Evolutionary conservation across 140 eudicot species (phyloP).

Genomic region (Oenanthe javanica): DNA sequence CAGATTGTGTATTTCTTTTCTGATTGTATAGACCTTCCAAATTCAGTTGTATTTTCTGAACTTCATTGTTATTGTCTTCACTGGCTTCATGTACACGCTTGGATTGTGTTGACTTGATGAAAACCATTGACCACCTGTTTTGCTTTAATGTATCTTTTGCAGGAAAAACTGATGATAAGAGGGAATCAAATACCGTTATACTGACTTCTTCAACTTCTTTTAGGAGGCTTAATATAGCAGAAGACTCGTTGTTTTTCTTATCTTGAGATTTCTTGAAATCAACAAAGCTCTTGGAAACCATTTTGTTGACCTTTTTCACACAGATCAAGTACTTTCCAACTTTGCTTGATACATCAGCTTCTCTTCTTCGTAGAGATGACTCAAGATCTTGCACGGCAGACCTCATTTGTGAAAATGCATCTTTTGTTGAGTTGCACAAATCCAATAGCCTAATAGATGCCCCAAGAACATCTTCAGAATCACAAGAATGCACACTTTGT

Average conservation of each 20-base stretch:
- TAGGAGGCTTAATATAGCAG: neutral
- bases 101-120: neutral
- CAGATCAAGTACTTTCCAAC: conserved; percentile 17
- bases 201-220: conserved; percentile 18
- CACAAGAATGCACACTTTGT: too few relatives aligned
- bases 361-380: conserved; percentile 1
- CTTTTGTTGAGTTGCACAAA: neutral
- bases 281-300: conserved; percentile 13
- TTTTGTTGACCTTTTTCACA: conserved; percentile 21
- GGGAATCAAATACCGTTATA: neutral
- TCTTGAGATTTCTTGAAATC: neutral
- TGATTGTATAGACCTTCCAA: neutral
- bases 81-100: neutral
- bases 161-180: neutral
- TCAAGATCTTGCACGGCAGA: neutral
- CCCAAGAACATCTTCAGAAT: too few relatives aligned
- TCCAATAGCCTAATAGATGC: too few relatives aligned
- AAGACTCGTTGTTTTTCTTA: conserved; percentile 1
- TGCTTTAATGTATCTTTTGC: neutral
- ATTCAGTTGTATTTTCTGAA: neutral
- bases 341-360: conserved; percentile 16
- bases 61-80: neutral
- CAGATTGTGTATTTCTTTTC: neutral
- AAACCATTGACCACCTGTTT: conserved; percentile 13
- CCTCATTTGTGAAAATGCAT: too few relatives aligned